phyloP scores from a whole-genome alignment of 2,329 filamentous ascomycete genomes.

The Huntiella moniliformis region DNA sequence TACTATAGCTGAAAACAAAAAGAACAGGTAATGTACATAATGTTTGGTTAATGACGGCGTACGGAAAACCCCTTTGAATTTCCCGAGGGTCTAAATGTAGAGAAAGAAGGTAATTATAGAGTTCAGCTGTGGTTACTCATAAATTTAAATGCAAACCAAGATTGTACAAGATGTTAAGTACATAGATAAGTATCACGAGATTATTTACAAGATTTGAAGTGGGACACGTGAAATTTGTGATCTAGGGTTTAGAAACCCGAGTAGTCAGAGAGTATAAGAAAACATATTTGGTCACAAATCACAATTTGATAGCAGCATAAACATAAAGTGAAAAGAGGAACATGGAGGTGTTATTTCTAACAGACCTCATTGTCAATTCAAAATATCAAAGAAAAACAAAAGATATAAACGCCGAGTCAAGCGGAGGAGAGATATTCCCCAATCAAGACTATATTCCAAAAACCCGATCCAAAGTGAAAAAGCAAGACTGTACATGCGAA shows the following conservation, averaged over 20 bases:
- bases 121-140: too few relatives aligned
- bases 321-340: conserved; percentile 4
- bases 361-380: neutral
- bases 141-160: too few relatives aligned
- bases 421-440: conserved; percentile 3
- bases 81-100: too few relatives aligned
- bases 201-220: too few relatives aligned
- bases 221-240: too few relatives aligned
- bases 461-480: neutral
- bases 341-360: too few relatives aligned
- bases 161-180: too few relatives aligned
- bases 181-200: too few relatives aligned
- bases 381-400: neutral
- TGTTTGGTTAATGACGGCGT: too few relatives aligned
- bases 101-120: too few relatives aligned
- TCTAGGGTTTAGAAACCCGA: neutral
- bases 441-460: neutral
- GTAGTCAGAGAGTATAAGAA: neutral
- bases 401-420: neutral
- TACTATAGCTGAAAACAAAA: neutral
- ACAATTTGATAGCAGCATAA: conserved; percentile 6
- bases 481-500: conserved; percentile 12
- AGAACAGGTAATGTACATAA: too few relatives aligned
- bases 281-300: conserved; percentile 3
- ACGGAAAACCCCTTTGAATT: too few relatives aligned